Base-by-base conservation (phyloP, 805 yeast species). In the Priceomyces castillae region DNA sequence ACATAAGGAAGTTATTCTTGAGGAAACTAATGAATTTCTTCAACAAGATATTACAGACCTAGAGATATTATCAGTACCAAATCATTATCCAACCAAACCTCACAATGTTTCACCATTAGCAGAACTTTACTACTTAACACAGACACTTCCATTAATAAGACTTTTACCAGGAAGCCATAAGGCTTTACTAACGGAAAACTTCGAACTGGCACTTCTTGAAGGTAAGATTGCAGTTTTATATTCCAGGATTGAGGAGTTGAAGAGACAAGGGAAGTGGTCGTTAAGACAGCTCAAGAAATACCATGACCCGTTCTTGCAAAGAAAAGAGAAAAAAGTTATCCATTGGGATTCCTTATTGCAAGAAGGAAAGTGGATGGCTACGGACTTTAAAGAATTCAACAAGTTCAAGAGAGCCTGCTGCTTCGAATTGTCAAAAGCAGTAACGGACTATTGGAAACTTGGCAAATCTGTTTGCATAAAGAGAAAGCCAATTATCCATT, bases 181-280 rank as follows among this genome's bases (percentile, higher is more conserved):
- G 58, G 83, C 86, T 0, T 70, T 92, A 30, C 80, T 90, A 25
- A 86, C 98, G 0, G 92, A 88, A 40, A 80, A 86, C 44, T 94
- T 80, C 64, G 95, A 89, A 57, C 78, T 85, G 54, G 87, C 96
- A 0, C 68, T 90, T 26, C 77, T 88, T 11, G 99, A 94, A 58
- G 96, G 97, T 3, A 86, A 90, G 58, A 82, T 92, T 2, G 87
- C 95, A 0, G 97, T 90, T 9, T 81, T 89, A 15, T 86, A 89
- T 54, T 85, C 95, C 1, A 74, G 98, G 47, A 90, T 94, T 37
- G 98, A 92, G 57, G 98, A 92, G 60, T 72, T 94, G 49, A 88
- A 89, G 60, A 73, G 95, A 37, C 84, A 84, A 45, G 86, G 87
- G 2, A 82, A 86, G 54, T 94, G 99, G 98, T 84, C 96, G 17